These are phyloP conservation scores for Inga leiocalycina DNA, from an alignment of 306 rosid species.

Conservation along the genomic window DNA sequence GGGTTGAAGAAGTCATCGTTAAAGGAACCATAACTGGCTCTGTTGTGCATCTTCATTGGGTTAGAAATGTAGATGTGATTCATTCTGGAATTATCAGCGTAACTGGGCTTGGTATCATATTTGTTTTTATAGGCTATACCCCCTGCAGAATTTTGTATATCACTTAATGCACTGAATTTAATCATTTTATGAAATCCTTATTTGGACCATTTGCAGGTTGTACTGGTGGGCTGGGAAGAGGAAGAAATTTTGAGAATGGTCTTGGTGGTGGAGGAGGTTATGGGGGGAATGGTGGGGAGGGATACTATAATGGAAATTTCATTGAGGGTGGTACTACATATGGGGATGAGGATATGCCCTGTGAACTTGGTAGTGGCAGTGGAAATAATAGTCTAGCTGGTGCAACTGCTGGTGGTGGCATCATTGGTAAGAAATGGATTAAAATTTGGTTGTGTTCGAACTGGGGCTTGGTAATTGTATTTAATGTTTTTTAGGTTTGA, in stretches of 20 bases:
- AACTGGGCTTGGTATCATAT: conserved; percentile 81
- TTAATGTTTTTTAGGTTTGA: conserved; percentile 1
- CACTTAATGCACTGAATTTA: conserved; percentile 20
- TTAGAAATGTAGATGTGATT: conserved; percentile 62
- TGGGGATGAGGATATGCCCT: conserved; percentile 89
- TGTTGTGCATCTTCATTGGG: conserved; percentile 90
- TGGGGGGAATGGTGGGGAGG: conserved; percentile 98
- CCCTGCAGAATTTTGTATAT: conserved; percentile 22
- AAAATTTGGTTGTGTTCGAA: conserved; percentile 21
- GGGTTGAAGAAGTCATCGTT: conserved; percentile 79
- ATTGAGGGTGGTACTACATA: conserved; percentile 82
- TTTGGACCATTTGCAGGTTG: conserved; percentile 69
- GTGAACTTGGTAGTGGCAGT: conserved; percentile 99
- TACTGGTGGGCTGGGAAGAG: conserved; percentile 84
- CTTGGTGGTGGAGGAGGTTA: conserved; percentile 93
- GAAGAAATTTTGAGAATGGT: conserved; percentile 66
- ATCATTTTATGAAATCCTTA: conserved; percentile 24
- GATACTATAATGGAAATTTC: conserved; percentile 72
- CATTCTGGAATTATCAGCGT: conserved; percentile 71
- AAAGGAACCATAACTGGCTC: conserved; percentile 87
- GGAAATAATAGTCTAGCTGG: conserved; percentile 85
- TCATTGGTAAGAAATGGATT: conserved; percentile 67
- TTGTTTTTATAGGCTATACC: conserved; percentile 19
- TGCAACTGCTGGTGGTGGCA: conserved; percentile 95
- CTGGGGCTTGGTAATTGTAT: not conserved